Conservation (phyloP, 2,329 filamentous ascomycete genomes). For the Phaeosphaeriaceae sp. region DNA sequence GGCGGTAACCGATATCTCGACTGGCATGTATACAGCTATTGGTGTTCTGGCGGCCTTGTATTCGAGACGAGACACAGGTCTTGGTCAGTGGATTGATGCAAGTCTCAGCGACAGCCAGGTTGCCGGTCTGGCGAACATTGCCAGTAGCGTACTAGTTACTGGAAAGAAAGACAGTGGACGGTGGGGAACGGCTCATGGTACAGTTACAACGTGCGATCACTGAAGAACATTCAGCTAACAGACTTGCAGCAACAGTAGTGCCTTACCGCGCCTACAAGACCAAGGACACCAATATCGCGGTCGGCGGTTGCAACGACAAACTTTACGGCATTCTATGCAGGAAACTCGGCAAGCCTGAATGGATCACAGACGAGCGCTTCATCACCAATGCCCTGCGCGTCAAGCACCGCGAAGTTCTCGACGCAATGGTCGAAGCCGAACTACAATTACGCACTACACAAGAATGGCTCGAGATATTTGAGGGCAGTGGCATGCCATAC, state of each 20-base stretch:
- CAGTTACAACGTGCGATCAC: constrained; percentile 18
- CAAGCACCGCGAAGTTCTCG: constrained; percentile 76
- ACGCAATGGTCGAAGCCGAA: constrained; percentile 77
- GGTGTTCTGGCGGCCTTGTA: constrained; percentile 91
- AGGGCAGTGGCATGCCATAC: constrained; percentile 92
- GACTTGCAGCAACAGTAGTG: constrained; percentile 79
- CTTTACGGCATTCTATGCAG: constrained; percentile 68
- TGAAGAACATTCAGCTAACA: constrained; percentile 7
- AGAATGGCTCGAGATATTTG: constrained; percentile 86
- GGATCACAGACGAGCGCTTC: constrained; percentile 65
- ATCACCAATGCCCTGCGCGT: constrained; percentile 67
- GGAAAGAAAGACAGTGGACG: constrained; percentile 85
- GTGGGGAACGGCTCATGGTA: constrained; percentile 96
- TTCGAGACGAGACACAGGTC: constrained; percentile 74
- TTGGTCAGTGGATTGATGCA: constrained; percentile 91
- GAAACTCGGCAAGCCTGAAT: constrained; percentile 64
- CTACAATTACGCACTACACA: constrained; percentile 80
- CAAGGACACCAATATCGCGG: constrained; percentile 66
- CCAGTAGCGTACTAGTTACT: constrained; percentile 86
- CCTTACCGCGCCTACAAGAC: constrained; percentile 84
- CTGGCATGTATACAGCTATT: constrained; percentile 92
- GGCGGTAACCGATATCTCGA: constrained; percentile 93
- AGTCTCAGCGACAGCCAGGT: constrained; percentile 93
- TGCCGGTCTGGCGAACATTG: constrained; percentile 89
- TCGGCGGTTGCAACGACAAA: constrained; percentile 70